Evolutionary conservation across 2,329 filamentous ascomycete genomes (phyloP), one percentile per base, ranked within the genome.

Genomic region (Leptographium procerum): DNA sequence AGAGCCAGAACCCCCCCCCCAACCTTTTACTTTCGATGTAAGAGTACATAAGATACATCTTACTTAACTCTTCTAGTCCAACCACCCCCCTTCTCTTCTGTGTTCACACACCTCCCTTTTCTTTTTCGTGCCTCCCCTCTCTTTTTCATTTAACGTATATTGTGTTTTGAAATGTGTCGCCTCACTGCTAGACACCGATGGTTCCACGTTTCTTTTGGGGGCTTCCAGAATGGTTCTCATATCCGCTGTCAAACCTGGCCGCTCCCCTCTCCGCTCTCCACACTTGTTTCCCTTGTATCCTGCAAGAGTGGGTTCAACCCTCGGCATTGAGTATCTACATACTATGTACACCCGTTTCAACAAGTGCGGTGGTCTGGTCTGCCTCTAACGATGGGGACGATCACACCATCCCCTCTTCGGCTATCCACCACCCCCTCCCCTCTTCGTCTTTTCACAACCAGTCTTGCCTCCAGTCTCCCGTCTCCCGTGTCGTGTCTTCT

Each of bases 371-470:
- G 45, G 47, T 29, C 29, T 40, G 36, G 52, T 55, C 22, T 13
- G 34, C 22, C 29, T 53, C 29, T 22, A 40, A 55, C 7, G 11
- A 54, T 40, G 34, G 31, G 28, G 26, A 31, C 47, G 34, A 56
- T 59, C 58, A 59, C 58, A 59, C 58, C 58, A 59, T 59, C 54
- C 36, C 43, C 28, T 54, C 34, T 50, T 22, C 19, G 31, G 29
- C 9, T 47, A 31, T 34, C 53, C 53, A 55, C 53, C 13, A 24
- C 54, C n/a, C n/a, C 29, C 26, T 43, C 33, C 22, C 52, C 43
- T 36, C 28, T 31, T 40, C 28, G 48, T 51, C 31, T 33, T 31
- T 56, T 48, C 8, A 11, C 6, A 48, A 6, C 19, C 6, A 16
- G 13, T 24, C 19, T 8, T 55, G 14, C 29, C 50, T 52, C 45